Percentiles rank a stretch among this genome's conserved stretches.
Evolutionary conservation across 1,284 basidiomycete species (phyloP).

Genomic region (Meira nashicola): DNA sequence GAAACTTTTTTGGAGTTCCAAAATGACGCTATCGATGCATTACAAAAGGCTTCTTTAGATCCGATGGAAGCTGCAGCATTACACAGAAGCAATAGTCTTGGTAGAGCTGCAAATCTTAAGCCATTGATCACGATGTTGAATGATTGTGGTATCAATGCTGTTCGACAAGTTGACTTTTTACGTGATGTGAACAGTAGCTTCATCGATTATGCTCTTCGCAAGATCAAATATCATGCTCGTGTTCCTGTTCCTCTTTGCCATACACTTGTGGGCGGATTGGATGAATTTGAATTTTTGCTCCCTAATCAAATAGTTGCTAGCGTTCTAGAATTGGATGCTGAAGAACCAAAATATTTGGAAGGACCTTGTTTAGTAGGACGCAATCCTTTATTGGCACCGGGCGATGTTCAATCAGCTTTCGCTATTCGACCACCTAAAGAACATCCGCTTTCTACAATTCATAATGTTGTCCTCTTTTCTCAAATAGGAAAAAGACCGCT

Average conservation of each 20-base stretch:
- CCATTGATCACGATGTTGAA: not conserved
- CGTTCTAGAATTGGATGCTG: not conserved
- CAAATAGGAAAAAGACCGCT: constrained; percentile 17
- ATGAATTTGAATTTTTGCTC: constrained; percentile 22
- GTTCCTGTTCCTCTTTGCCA: constrained; percentile 66
- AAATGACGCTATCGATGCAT: constrained; percentile 56
- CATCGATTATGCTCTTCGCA: constrained; percentile 63
- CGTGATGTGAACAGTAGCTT: constrained; percentile 59
- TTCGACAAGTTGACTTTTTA: constrained; percentile 62
- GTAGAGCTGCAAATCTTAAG: not conserved
- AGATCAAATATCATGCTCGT: constrained; percentile 65
- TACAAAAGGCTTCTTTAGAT: constrained; percentile 61
- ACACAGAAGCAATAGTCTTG: constrained; percentile 40
- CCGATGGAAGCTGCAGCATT: constrained; percentile 54
- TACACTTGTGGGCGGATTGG: constrained; percentile 67
- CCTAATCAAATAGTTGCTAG: constrained; percentile 26
- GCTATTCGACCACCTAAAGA: constrained; percentile 20
- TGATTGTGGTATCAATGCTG: constrained; percentile 23
- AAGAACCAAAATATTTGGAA: constrained; percentile 16
- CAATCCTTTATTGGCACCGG: constrained; percentile 26
- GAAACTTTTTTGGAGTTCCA: constrained; percentile 63
- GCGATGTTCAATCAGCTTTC: constrained; percentile 24
- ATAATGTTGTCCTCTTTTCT: constrained; percentile 30
- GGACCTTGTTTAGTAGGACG: constrained; percentile 27
- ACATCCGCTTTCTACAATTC: constrained; percentile 23